A percentile compares a stretch with the other conserved stretches of the same genome.
phyloP scores from a whole-genome alignment of 2,329 filamentous ascomycete genomes.

The Pseudogymnoascus destructans region DNA sequence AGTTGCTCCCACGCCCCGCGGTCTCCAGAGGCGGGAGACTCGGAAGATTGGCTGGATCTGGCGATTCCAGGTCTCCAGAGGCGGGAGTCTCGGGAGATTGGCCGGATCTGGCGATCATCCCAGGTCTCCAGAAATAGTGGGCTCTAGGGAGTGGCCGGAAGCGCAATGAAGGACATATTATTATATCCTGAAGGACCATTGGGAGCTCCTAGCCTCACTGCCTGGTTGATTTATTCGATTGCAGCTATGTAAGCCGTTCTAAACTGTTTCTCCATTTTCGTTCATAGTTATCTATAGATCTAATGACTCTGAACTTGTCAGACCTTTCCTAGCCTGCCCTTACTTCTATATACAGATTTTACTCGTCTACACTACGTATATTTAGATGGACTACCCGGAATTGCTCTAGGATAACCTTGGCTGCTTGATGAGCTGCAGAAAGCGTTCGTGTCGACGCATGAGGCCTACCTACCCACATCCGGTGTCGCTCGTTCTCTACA shows the following conservation, averaged over 20 bases:
- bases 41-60: too few species aligned
- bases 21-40: too few species aligned
- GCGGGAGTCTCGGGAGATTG: too few species aligned
- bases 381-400: neutral
- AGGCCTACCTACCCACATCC: slow-evolving; percentile 19
- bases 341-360: neutral
- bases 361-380: neutral
- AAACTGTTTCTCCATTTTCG: neutral
- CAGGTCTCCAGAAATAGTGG: neutral
- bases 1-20: too few species aligned
- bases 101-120: neutral
- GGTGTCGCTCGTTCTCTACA: slow-evolving; percentile 23
- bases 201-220: neutral
- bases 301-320: neutral
- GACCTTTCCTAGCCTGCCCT: neutral
- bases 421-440: neutral
- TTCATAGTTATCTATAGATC: neutral
- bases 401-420: neutral
- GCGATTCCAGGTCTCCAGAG: too few species aligned
- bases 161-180: too few species aligned
- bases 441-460: neutral
- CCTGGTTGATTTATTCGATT: neutral
- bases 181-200: too few species aligned
- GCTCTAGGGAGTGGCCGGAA: neutral
- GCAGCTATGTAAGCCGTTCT: neutral